phyloP scores from a whole-genome alignment of 345 rosid genomes.

The Syzygium grande region DNA sequence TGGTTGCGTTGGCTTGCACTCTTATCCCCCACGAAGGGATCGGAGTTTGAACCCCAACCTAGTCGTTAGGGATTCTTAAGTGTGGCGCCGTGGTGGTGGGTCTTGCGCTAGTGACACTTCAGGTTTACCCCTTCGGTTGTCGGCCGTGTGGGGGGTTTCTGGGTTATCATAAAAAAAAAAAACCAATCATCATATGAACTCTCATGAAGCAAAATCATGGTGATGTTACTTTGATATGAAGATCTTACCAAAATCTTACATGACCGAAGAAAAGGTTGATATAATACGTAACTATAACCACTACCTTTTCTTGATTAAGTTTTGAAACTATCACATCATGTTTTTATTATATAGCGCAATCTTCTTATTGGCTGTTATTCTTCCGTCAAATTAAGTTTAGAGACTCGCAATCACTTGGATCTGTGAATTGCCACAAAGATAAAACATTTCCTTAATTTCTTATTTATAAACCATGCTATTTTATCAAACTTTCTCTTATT shows the following conservation, averaged over 20 bases:
- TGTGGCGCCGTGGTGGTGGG: no score
- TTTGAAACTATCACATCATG: background rate
- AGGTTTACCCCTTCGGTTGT: no score
- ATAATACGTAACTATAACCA: background rate
- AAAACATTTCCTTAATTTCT: background rate
- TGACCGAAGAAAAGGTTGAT: background rate
- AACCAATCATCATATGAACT: no score
- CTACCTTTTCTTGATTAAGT: background rate
- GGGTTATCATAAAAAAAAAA: no score
- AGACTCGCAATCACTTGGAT: background rate
- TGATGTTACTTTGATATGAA: background rate
- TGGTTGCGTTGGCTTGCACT: no score
- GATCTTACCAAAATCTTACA: background rate
- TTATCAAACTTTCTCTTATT: background rate
- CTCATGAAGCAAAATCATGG: background rate
- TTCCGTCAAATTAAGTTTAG: background rate
- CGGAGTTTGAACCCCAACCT: no score
- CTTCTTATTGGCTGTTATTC: background rate
- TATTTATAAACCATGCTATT: background rate
- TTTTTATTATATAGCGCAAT: background rate
- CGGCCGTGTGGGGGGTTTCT: no score
- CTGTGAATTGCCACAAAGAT: background rate
- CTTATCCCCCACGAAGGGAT: no score
- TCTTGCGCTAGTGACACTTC: no score
- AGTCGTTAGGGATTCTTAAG: no score